These are phyloP conservation scores for Neurospora sp. DNA, from an alignment of 495 filamentous ascomycete genomes.

Conservation along the genomic window DNA sequence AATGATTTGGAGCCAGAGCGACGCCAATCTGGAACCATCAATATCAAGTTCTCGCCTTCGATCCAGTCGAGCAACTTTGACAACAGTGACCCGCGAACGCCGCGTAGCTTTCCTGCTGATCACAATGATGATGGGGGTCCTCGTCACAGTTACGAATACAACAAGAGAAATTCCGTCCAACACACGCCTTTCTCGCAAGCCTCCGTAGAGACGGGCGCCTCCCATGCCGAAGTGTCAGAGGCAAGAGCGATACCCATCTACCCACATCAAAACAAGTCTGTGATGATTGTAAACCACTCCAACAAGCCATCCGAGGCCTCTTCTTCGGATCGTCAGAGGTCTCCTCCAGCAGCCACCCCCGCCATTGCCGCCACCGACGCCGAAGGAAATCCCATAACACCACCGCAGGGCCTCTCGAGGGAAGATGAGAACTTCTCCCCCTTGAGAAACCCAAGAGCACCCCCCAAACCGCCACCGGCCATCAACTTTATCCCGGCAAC, in stretches of 20 bases:
- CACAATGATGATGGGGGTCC: conserved; percentile 32
- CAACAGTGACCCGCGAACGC: not conserved
- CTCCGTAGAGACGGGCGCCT: conserved; percentile 46
- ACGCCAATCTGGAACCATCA: conserved; percentile 18
- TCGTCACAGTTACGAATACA: not conserved
- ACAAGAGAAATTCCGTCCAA: conserved; percentile 38
- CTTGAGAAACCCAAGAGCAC: conserved; percentile 64
- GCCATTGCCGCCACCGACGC: conserved; percentile 26
- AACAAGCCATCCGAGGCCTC: conserved; percentile 28
- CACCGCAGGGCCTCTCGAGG: conserved; percentile 39
- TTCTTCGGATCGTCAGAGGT: conserved; percentile 13
- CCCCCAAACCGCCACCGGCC: conserved; percentile 44
- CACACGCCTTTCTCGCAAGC: conserved; percentile 49
- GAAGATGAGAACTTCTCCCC: conserved; percentile 50
- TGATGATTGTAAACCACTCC: conserved; percentile 67
- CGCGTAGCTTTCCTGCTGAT: conserved; percentile 14
- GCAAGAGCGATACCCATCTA: conserved; percentile 75
- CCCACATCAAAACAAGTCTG: conserved; percentile 77
- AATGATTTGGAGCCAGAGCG: conserved; percentile 1
- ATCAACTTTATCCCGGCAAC: conserved; percentile 69
- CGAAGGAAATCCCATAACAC: conserved; percentile 35
- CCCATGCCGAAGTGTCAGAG: conserved; percentile 55
- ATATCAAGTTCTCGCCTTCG: conserved; percentile 7
- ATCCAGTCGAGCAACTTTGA: conserved; percentile 22
- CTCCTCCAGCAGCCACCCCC: conserved; percentile 11